Percentiles rank a stretch among this genome's conserved stretches.
phyloP scores from a whole-genome alignment of 2,329 filamentous ascomycete species.

The Albophoma yamanashiensis region DNA sequence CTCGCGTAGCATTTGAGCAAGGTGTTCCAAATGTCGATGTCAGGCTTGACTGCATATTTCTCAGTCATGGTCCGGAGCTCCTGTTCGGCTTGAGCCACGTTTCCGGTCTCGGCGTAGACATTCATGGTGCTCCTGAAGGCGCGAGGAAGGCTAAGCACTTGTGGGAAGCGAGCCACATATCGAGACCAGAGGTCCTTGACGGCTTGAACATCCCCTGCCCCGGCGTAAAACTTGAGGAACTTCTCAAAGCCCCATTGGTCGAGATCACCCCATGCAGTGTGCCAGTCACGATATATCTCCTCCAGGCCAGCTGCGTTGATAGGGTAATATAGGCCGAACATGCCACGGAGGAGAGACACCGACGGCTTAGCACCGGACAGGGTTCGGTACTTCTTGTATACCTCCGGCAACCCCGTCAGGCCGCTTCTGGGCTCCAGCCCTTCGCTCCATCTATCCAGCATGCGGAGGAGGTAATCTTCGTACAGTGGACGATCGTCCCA shows the following conservation, averaged over 20 bases:
- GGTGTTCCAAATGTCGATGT: constrained; percentile 61
- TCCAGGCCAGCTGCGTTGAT: constrained; percentile 30
- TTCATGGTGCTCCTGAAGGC: constrained; percentile 53
- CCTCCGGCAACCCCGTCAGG: constrained; percentile 22
- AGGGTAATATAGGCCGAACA: constrained; percentile 32
- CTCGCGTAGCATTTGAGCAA: constrained; percentile 62
- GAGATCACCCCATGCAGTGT: constrained; percentile 25
- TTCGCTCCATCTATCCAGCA: constrained; percentile 17
- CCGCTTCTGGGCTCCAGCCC: constrained; percentile 16
- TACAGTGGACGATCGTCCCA: constrained; percentile 29
- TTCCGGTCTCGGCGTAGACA: constrained; percentile 58
- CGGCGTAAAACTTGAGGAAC: constrained; percentile 38
- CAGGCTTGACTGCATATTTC: constrained; percentile 46
- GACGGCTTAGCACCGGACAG: constrained; percentile 27
- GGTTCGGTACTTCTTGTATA: constrained; percentile 36
- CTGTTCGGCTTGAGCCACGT: constrained; percentile 45
- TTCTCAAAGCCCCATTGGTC: constrained; percentile 35
- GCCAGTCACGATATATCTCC: constrained; percentile 38
- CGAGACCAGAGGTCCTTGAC: constrained; percentile 35
- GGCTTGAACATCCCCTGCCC: constrained; percentile 32
- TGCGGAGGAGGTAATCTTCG: constrained; percentile 29
- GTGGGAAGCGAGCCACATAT: constrained; percentile 25
- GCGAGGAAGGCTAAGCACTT: constrained; percentile 20
- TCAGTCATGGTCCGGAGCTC: constrained; percentile 52
- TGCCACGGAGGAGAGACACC: constrained; percentile 26